These are phyloP conservation scores for Cladobotryum protrusum DNA, from an alignment of 2,329 filamentous ascomycete genomes.

Conservation along the genomic window DNA sequence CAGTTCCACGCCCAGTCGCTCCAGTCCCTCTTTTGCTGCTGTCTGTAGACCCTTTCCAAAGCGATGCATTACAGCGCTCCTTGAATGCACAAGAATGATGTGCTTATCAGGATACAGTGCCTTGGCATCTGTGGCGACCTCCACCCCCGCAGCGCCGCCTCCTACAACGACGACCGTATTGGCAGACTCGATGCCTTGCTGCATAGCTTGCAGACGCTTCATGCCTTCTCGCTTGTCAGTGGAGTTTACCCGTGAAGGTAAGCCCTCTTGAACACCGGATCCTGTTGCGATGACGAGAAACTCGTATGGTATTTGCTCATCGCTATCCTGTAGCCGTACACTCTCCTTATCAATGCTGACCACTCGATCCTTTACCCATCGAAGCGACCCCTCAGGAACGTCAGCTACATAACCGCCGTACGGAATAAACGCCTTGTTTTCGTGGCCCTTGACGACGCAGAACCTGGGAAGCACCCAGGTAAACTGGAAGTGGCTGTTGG, in stretches of 20 bases:
- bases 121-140: constrained; percentile 55
- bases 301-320: constrained; percentile 43
- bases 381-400: constrained; percentile 27
- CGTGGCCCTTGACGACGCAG: constrained; percentile 47
- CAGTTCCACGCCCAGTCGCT: constrained; percentile 41
- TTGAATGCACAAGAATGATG: constrained; percentile 53
- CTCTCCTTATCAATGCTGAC: constrained; percentile 27
- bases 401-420: constrained; percentile 39
- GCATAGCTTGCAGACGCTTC: constrained; percentile 38
- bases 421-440: constrained; percentile 55
- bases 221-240: constrained; percentile 38
- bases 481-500: constrained; percentile 55
- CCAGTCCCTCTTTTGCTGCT: constrained; percentile 35
- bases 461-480: constrained; percentile 55
- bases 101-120: constrained; percentile 48
- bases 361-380: constrained; percentile 40
- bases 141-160: constrained; percentile 56
- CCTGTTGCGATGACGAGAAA: constrained; percentile 55
- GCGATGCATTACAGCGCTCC: constrained; percentile 44
- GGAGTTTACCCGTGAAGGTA: constrained; percentile 43
- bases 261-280: constrained; percentile 33
- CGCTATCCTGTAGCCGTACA: constrained; percentile 33
- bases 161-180: constrained; percentile 46
- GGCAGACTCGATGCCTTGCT: constrained; percentile 37
- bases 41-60: constrained; percentile 40